Conservation (phyloP, 1,284 basidiomycete genomes). For the Cryptococcus deneoformans region DNA sequence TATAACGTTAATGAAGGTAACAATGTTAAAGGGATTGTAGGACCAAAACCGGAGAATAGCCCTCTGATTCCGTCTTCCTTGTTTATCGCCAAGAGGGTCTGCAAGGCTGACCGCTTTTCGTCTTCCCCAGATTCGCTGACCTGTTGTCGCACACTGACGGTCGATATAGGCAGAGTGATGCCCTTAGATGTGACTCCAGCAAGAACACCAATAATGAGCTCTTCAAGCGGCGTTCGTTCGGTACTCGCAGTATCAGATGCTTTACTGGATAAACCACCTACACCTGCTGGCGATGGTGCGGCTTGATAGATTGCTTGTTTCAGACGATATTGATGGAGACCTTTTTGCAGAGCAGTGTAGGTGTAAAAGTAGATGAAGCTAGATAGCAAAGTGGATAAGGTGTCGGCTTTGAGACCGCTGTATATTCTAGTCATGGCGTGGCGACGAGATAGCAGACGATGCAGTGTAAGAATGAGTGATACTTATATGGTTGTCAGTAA, state of each 20-base stretch:
- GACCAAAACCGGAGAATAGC: conserved; percentile 33
- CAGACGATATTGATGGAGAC: conserved; percentile 13
- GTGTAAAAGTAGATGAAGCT: conserved; percentile 49
- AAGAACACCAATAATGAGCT: conserved; percentile 51
- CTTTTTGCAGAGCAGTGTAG: conserved; percentile 39
- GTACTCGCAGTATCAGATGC: conserved; percentile 4
- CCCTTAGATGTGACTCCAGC: conserved; percentile 50
- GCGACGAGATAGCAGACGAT: conserved; percentile 19
- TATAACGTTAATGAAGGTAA: conserved; percentile 47
- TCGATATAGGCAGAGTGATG: conserved; percentile 52
- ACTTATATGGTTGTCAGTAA: background rate
- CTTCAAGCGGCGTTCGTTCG: conserved; percentile 28
- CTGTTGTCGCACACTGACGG: conserved; percentile 52
- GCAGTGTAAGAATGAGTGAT: conserved; percentile 19
- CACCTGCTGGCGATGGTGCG: conserved; percentile 21
- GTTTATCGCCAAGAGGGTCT: conserved; percentile 20
- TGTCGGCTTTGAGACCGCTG: conserved; percentile 47
- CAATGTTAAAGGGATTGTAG: conserved; percentile 28
- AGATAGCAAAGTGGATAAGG: conserved; percentile 49
- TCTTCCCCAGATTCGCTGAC: conserved; percentile 42
- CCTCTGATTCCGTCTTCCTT: conserved; percentile 25
- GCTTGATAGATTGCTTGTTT: conserved; percentile 6
- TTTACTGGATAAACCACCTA: conserved; percentile 11
- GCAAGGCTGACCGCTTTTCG: conserved; percentile 6
- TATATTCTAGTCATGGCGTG: conserved; percentile 36